These are phyloP conservation scores for Trichoderma sp. DNA, from an alignment of 2,329 filamentous ascomycete species.

Conservation along the genomic window DNA sequence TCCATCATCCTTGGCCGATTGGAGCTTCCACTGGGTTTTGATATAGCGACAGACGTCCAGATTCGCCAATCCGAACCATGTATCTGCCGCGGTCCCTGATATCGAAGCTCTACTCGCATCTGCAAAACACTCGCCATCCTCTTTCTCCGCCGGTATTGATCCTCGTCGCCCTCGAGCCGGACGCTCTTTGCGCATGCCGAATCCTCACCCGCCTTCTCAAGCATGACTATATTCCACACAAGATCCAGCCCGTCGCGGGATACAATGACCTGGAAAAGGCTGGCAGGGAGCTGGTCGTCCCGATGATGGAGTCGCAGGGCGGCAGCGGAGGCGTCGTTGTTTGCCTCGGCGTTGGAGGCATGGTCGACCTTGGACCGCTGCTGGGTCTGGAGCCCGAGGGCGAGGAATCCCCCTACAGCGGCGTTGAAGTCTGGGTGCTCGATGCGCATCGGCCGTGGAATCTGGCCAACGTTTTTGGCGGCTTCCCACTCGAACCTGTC, in stretches of 20 bases:
- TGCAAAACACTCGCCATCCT: constrained; percentile 84
- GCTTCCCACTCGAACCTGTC: constrained; percentile 59
- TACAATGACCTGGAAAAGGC: constrained; percentile 85
- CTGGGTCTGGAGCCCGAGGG: constrained; percentile 69
- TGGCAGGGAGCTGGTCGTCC: constrained; percentile 75
- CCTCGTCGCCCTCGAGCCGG: constrained; percentile 89
- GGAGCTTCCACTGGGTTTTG: constrained; percentile 24
- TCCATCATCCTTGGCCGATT: constrained; percentile 33
- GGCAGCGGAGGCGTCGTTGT: constrained; percentile 87
- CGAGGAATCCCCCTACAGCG: constrained; percentile 68
- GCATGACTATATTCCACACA: constrained; percentile 96
- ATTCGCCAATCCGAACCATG: constrained; percentile 57
- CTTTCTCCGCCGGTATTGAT: constrained; percentile 88
- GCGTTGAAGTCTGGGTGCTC: constrained; percentile 94
- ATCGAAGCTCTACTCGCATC: constrained; percentile 86
- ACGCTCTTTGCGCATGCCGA: constrained; percentile 91
- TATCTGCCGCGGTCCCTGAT: constrained; percentile 91
- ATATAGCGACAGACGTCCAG: constrained; percentile 35
- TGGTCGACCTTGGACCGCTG: constrained; percentile 81
- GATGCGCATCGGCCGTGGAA: constrained; percentile 95
- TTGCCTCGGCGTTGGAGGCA: constrained; percentile 87
- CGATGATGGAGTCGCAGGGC: constrained; percentile 83
- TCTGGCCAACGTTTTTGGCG: constrained; percentile 87
- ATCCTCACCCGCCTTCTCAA: constrained; percentile 93
- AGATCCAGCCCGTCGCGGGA: constrained; percentile 91